These are phyloP conservation scores for Penicillium fimorum DNA, from an alignment of 495 filamentous ascomycete genomes.

Conservation along the genomic window DNA sequence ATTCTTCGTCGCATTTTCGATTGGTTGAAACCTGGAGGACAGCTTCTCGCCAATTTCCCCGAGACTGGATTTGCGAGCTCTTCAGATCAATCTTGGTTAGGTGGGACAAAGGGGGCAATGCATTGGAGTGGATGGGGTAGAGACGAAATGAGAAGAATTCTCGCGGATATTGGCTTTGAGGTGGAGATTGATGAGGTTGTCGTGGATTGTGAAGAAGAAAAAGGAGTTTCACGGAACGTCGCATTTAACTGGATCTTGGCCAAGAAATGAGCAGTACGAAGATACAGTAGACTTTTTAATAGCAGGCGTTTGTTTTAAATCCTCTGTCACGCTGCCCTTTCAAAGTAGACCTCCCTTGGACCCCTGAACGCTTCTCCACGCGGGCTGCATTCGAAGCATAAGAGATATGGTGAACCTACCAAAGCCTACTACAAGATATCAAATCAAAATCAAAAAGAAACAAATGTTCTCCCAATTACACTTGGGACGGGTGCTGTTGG, in stretches of 20 bases:
- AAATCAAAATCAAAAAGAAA: no score
- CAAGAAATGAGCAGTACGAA: no score
- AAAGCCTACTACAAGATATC: no score
- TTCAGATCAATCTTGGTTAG: constrained; percentile 27
- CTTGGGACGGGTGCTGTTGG: no score
- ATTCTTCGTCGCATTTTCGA: constrained; percentile 31
- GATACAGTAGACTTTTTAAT: no score
- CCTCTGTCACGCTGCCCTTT: no score
- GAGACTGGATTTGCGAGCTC: constrained; percentile 19
- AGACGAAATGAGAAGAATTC: constrained; percentile 21
- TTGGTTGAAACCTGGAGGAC: constrained; percentile 45
- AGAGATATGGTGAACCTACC: no score
- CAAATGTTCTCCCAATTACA: no score
- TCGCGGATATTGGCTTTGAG: constrained; percentile 22
- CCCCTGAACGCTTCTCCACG: no score
- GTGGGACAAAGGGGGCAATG: constrained; percentile 27
- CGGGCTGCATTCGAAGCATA: no score
- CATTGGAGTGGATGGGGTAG: constrained; percentile 45
- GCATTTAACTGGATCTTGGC: constrained; percentile 26
- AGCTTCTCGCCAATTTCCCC: constrained; percentile 40
- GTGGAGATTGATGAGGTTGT: constrained; percentile 24
- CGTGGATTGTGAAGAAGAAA: constrained; percentile 18
- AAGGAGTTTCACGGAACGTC: constrained; percentile 7
- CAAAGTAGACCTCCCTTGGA: no score
- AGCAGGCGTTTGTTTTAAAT: no score